Percentiles rank a stretch among this genome's conserved stretches.
These are phyloP conservation scores for Fragaria iinumae DNA, from an alignment of 306 rosid species.

Conservation along the genomic window DNA sequence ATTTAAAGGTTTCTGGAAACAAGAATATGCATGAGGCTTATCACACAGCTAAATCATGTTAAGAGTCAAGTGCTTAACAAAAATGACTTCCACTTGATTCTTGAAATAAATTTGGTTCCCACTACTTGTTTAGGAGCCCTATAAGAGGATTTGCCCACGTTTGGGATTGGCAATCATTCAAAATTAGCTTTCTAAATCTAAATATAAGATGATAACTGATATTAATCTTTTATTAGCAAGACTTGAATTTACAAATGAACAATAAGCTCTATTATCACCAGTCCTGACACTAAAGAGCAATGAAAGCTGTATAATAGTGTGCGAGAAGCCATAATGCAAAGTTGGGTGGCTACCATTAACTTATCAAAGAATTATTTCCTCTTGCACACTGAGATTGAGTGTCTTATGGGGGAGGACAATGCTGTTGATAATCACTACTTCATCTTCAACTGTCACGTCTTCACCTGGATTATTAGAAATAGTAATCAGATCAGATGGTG, in stretches of 20 bases:
- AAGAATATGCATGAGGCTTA: background rate
- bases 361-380: conserved; percentile 76
- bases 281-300: conserved; percentile 5
- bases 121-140: background rate
- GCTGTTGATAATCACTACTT: conserved; percentile 84
- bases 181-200: background rate
- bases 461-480: conserved; percentile 58
- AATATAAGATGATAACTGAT: background rate
- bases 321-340: background rate
- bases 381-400: conserved; percentile 84
- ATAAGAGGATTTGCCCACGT: background rate
- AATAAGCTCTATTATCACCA: background rate
- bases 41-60: background rate
- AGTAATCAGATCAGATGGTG: conserved; percentile 17
- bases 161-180: background rate
- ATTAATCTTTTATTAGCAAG: background rate
- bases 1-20: background rate
- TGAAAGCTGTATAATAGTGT: conserved; percentile 3
- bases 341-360: background rate
- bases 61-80: background rate
- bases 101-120: background rate
- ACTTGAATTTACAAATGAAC: conserved; percentile 23
- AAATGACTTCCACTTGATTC: background rate
- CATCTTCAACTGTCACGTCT: conserved; percentile 87
- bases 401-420: conserved; percentile 91